A percentile compares a stretch with the other conserved stretches of the same genome.
Evolutionary conservation across 2,329 filamentous ascomycete genomes (phyloP).

Genomic region (Fusarium concolor): DNA sequence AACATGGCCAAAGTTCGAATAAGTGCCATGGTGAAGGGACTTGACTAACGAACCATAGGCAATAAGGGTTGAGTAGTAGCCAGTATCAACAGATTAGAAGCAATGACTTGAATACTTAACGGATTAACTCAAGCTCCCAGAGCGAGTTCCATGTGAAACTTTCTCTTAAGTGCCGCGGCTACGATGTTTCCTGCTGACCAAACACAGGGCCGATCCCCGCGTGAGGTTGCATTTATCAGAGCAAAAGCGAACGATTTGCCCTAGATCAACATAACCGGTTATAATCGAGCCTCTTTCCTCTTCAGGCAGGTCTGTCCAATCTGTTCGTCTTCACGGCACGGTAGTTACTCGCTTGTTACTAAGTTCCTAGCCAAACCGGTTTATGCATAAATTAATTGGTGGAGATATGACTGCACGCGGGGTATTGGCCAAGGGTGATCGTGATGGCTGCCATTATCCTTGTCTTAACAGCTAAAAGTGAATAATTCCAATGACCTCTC

Average conservation of each 20-base stretch:
- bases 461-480: neutral
- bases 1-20: neutral
- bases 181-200: too few relatives aligned
- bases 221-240: neutral
- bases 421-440: neutral
- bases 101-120: neutral
- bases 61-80: neutral
- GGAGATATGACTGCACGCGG: neutral
- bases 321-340: too few relatives aligned
- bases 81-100: fast-evolving
- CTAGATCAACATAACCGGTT: neutral
- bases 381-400: too few relatives aligned
- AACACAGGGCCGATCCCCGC: neutral
- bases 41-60: neutral
- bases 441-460: neutral
- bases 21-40: neutral
- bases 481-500: too few relatives aligned
- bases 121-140: neutral
- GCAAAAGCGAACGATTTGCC: neutral
- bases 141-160: constrained; percentile 1
- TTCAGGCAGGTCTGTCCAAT: neutral
- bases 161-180: neutral
- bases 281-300: neutral
- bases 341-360: neutral
- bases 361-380: too few relatives aligned